Evolutionary conservation across 805 yeast species (phyloP).

Genomic region (Yarrowia keelungensis): DNA sequence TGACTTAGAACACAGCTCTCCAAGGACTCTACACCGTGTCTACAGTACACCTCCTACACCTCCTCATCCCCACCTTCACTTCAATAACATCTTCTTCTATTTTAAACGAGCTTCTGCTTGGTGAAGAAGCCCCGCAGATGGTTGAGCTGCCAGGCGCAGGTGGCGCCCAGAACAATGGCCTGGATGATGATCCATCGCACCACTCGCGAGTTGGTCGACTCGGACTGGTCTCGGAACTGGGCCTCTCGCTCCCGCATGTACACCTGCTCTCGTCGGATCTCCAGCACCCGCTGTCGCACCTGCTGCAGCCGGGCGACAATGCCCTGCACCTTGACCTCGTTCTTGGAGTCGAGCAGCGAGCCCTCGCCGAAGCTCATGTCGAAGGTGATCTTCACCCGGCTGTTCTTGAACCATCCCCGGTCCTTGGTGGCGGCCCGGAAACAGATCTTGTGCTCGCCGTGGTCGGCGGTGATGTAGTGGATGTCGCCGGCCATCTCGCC

Average conservation of each 20-base stretch:
- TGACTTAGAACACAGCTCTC: too few relatives aligned
- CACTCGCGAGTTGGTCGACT: slow-evolving; percentile 74
- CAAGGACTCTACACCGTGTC: too few relatives aligned
- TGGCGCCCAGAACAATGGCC: slow-evolving; percentile 65
- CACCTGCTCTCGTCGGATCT: slow-evolving; percentile 69
- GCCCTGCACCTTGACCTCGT: slow-evolving; percentile 60
- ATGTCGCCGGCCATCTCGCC: slow-evolving; percentile 68
- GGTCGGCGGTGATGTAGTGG: slow-evolving; percentile 79
- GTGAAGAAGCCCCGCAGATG: slow-evolving; percentile 83
- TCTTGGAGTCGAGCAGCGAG: slow-evolving; percentile 66
- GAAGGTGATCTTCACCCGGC: slow-evolving; percentile 70
- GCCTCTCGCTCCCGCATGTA: slow-evolving; percentile 72
- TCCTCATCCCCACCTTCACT: background rate
- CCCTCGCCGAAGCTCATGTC: slow-evolving; percentile 76
- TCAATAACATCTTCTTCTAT: slow-evolving; percentile 15
- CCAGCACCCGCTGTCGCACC: slow-evolving; percentile 63
- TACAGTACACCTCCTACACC: background rate
- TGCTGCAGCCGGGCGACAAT: slow-evolving; percentile 63
- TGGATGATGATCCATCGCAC: slow-evolving; percentile 78
- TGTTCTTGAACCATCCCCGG: slow-evolving; percentile 67
- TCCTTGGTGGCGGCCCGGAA: slow-evolving; percentile 59
- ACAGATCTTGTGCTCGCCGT: slow-evolving; percentile 88
- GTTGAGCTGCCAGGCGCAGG: slow-evolving; percentile 77
- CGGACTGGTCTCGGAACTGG: slow-evolving; percentile 76
- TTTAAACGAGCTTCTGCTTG: slow-evolving; percentile 80